phyloP scores from a whole-genome alignment of 495 filamentous ascomycete genomes.

The Aspergillus asperescens region DNA sequence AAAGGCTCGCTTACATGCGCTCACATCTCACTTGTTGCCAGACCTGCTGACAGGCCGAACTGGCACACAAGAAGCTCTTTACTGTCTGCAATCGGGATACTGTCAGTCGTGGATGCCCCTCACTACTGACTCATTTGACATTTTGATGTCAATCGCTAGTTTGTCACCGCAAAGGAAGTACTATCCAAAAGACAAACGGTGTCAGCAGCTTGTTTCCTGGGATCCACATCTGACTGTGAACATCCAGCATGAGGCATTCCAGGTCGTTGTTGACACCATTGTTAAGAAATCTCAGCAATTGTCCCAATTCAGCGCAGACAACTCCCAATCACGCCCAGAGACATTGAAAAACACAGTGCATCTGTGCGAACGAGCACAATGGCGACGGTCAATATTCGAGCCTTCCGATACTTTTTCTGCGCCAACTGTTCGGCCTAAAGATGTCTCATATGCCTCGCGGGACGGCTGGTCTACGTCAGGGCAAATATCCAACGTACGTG shows the following conservation, averaged over 20 bases:
- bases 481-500: constrained; percentile 20
- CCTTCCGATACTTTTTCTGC: constrained; percentile 13
- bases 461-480: constrained; percentile 1
- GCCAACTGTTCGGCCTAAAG: neutral
- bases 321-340: neutral
- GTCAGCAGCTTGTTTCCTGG: constrained; percentile 50
- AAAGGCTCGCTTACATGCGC: constrained; percentile 52
- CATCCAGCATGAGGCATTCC: constrained; percentile 52
- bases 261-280: constrained; percentile 37
- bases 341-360: constrained; percentile 4
- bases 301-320: constrained; percentile 20
- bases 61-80: constrained; percentile 55
- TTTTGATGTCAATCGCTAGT: constrained; percentile 39
- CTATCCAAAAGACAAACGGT: constrained; percentile 49
- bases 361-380: constrained; percentile 32
- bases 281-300: constrained; percentile 33
- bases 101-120: constrained; percentile 48
- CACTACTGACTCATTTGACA: constrained; percentile 24
- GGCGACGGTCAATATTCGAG: constrained; percentile 38
- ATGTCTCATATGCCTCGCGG: constrained; percentile 13
- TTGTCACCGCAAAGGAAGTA: constrained; percentile 52
- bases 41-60: constrained; percentile 54
- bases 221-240: constrained; percentile 32
- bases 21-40: constrained; percentile 51
- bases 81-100: constrained; percentile 39